phyloP scores from a whole-genome alignment of 2,329 filamentous ascomycete genomes.

The Alternaria conjuncta region DNA sequence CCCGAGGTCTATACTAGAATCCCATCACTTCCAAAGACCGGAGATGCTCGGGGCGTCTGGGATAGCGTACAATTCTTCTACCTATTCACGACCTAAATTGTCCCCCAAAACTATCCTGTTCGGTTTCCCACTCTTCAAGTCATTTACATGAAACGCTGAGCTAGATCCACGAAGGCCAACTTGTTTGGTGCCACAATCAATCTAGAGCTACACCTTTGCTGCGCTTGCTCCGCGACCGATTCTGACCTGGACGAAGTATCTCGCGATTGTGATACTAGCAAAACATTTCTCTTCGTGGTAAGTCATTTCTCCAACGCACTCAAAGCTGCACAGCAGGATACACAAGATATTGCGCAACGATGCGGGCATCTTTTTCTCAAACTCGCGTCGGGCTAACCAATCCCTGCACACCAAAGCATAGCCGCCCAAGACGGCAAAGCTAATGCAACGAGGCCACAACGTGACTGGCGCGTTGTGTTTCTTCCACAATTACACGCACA shows the following conservation, averaged over 20 bases:
- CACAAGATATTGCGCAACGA: constrained; percentile 6
- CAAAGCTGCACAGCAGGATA: background rate
- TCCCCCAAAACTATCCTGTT: background rate
- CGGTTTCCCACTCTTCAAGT: background rate
- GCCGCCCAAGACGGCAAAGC: background rate
- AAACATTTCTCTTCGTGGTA: background rate
- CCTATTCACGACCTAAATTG: background rate
- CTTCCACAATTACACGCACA: constrained; percentile 1
- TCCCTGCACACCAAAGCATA: background rate
- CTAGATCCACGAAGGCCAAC: background rate
- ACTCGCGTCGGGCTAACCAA: background rate
- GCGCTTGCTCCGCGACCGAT: background rate
- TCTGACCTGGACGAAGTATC: background rate
- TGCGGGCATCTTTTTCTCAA: constrained; percentile 1
- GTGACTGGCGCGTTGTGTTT: constrained; percentile 12
- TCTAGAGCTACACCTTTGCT: background rate
- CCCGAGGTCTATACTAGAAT: background rate
- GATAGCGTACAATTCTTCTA: background rate
- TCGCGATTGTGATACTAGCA: background rate
- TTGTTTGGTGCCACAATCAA: background rate
- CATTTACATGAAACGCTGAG: constrained; percentile 4
- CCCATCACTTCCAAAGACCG: background rate
- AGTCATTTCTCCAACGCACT: background rate
- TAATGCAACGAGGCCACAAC: constrained; percentile 17
- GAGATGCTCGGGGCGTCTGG: background rate